phyloP scores from a whole-genome alignment of 2,329 filamentous ascomycete species.

The Fusarium avenaceum region DNA sequence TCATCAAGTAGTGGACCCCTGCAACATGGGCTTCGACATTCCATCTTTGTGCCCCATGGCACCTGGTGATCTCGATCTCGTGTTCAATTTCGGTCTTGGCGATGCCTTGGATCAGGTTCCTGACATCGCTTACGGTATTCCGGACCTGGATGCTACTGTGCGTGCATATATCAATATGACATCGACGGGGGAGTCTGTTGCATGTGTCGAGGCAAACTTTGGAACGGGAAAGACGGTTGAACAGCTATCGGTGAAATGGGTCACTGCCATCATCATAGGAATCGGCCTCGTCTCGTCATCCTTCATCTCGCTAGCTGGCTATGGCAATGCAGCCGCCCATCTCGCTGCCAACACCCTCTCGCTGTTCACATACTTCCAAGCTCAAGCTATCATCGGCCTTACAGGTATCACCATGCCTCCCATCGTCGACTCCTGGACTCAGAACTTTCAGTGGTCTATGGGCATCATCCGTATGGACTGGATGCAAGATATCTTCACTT shows the following conservation, averaged over 20 bases:
- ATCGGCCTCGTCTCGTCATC: slow-evolving; percentile 87
- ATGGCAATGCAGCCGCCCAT: slow-evolving; percentile 94
- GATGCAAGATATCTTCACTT: slow-evolving; percentile 88
- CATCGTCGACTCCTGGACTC: slow-evolving; percentile 91
- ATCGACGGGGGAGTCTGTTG: slow-evolving; percentile 72
- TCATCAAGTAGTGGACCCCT: slow-evolving; percentile 79
- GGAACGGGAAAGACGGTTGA: slow-evolving; percentile 95
- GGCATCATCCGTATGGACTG: slow-evolving; percentile 89
- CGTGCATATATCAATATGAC: slow-evolving; percentile 83
- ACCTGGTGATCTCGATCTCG: slow-evolving; percentile 81
- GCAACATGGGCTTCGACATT: slow-evolving; percentile 68
- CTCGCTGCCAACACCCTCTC: slow-evolving; percentile 93
- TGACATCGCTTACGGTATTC: slow-evolving; percentile 87
- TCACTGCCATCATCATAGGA: slow-evolving; percentile 87
- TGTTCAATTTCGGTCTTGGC: slow-evolving; percentile 74
- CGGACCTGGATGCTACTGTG: slow-evolving; percentile 89
- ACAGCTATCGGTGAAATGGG: slow-evolving; percentile 88
- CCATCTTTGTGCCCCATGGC: slow-evolving; percentile 90
- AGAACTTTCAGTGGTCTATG: slow-evolving; percentile 99
- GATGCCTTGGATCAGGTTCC: slow-evolving; percentile 76
- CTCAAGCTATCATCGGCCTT: slow-evolving; percentile 91
- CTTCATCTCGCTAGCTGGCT: slow-evolving; percentile 87
- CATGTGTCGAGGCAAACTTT: slow-evolving; percentile 87
- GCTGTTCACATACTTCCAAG: slow-evolving; percentile 93
- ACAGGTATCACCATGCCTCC: slow-evolving; percentile 85